phyloP scores from a whole-genome alignment of 441 rosid species.

The Brassica balearica region DNA sequence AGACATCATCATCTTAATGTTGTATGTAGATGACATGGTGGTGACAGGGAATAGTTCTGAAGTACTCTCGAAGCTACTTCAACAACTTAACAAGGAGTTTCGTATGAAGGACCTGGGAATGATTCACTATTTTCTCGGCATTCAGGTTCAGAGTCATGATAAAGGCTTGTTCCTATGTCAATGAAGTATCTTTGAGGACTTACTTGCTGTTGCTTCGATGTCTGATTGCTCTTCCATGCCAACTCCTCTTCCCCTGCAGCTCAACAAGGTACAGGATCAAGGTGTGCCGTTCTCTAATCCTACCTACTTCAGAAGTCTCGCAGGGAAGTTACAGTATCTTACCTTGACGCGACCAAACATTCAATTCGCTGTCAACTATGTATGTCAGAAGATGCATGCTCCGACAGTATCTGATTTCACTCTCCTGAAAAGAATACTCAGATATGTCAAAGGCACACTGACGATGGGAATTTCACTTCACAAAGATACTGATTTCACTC shows the following conservation, averaged over 20 bases:
- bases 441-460: neutral
- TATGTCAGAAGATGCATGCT: neutral
- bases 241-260: neutral
- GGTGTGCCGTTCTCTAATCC: neutral
- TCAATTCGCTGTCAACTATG: neutral
- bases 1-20: neutral
- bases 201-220: neutral
- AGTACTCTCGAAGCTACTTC: neutral
- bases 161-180: neutral
- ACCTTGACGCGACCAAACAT: neutral
- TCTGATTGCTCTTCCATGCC: neutral
- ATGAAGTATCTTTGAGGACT: neutral
- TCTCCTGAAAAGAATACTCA: neutral
- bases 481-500: neutral
- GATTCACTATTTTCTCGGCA: neutral
- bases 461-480: neutral
- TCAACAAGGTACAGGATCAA: neutral
- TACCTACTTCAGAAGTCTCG: neutral
- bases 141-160: neutral
- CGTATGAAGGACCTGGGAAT: neutral
- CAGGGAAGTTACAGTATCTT: neutral
- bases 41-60: neutral
- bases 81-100: neutral
- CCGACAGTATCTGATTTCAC: neutral
- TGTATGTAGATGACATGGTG: neutral